Conservation (phyloP, 805 yeast genomes). For the Saccharomycopsis fodiens region DNA sequence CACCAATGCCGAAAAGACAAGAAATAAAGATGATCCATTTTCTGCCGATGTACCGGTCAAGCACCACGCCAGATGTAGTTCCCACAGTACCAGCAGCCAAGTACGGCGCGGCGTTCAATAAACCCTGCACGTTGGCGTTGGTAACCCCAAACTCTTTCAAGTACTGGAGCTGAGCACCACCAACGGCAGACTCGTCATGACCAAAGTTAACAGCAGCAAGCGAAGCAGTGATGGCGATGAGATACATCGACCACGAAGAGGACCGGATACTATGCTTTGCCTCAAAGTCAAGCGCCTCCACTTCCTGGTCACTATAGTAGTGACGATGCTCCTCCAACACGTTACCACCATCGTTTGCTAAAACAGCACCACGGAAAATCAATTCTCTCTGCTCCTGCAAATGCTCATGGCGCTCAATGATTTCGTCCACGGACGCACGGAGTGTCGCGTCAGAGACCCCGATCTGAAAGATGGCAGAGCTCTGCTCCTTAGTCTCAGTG, state of each 20-base stretch:
- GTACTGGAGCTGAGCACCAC: slow-evolving; percentile 56
- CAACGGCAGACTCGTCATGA: slow-evolving; percentile 65
- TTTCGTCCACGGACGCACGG: slow-evolving; percentile 17
- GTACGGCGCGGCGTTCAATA: slow-evolving; percentile 60
- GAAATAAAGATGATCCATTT: slow-evolving; percentile 52
- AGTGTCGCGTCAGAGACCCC: slow-evolving; percentile 21
- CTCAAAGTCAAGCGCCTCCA: slow-evolving; percentile 34
- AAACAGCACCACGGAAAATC: slow-evolving; percentile 45
- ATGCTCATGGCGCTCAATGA: slow-evolving; percentile 14
- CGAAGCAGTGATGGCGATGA: slow-evolving; percentile 51
- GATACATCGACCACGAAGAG: slow-evolving; percentile 41
- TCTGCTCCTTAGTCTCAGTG: neutral
- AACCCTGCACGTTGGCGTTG: slow-evolving; percentile 42
- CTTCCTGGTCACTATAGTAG: slow-evolving; percentile 29
- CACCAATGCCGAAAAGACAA: slow-evolving; percentile 47
- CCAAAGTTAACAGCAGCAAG: slow-evolving; percentile 60
- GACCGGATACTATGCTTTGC: slow-evolving; percentile 40
- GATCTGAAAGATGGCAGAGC: slow-evolving; percentile 19
- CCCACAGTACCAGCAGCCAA: slow-evolving; percentile 49
- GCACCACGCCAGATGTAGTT: slow-evolving; percentile 46
- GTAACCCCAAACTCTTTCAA: slow-evolving; percentile 38
- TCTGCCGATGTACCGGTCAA: slow-evolving; percentile 48
- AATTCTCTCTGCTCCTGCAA: slow-evolving; percentile 28
- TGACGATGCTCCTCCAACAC: slow-evolving; percentile 30
- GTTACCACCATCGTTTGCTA: slow-evolving; percentile 43